Evolutionary conservation across 75 land plant species (phyloP), one percentile per base, ranked within the genome.

Genomic region (Ceratopteris richardii): DNA sequence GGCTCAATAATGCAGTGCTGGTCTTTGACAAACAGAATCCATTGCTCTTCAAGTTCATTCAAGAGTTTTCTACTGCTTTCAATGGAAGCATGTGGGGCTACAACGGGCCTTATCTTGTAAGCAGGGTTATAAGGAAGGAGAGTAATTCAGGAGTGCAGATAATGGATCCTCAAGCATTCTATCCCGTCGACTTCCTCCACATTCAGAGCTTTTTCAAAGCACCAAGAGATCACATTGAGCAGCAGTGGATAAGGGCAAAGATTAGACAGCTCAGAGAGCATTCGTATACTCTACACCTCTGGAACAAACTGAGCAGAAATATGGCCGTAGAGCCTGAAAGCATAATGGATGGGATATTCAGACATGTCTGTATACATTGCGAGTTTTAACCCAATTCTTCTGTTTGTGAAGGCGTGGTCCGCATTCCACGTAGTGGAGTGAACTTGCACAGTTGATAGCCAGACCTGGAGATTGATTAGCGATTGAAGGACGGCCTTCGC

Each of bases 41-140:
- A 14, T 56, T 80, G 22, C 29, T 89, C 24, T 52, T 24, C 46
- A 66, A 62, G 20, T 82, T 89, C 69, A 73, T 89, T 0, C 24
- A 76, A 22, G 90, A 85, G 62, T 89, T 85, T 61, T 70, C 79
- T 0, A 36, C 18, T 9, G 78, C 70, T 37, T 89, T 89, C 56
- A 65, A 88, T 53, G 96, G 96, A 16, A 86, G 68, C 43, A 83
- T 66, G 30, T 89, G 95, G 95, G 95, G 95, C 0, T 80, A 86
- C 63, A 89, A 90, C 54, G 96, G 91, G 10, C 97, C 97, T 0
- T 81, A 83, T 37, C 60, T 91, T 25, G 85, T 86, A 9, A 81
- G 88, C 0, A 71, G 97, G 21, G 95, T 89, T 11, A 16, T 60
- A 0, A 28, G 14, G 21, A 44, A 26, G 1, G 0, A 27, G 37